Evolutionary conservation across 1,284 basidiomycete genomes (phyloP).

Genomic region (Ustilago tritici): DNA sequence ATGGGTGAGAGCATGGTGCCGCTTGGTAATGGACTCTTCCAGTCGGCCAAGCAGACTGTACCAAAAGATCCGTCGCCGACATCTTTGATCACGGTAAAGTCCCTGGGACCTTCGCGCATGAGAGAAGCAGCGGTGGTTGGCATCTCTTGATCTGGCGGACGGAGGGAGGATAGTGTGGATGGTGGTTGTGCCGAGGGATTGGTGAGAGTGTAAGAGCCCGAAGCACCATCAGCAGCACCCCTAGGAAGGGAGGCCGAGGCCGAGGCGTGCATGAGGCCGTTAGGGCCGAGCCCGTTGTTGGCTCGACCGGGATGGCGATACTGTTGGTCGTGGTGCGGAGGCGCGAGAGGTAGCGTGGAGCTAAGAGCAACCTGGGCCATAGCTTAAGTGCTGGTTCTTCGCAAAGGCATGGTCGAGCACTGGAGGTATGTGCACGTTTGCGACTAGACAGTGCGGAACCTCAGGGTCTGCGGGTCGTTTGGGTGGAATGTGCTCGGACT

Average conservation of each 20-base stretch:
- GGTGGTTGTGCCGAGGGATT: conserved; percentile 2
- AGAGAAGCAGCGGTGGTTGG: conserved; percentile 62
- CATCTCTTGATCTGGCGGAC: conserved; percentile 41
- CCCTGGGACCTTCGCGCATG: conserved; percentile 62
- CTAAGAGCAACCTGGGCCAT: conserved; percentile 48
- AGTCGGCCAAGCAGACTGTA: conserved; percentile 98
- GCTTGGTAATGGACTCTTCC: conserved; percentile 85
- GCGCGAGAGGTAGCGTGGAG: conserved; percentile 29
- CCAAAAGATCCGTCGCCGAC: conserved; percentile 75
- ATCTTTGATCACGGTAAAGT: conserved; percentile 66
- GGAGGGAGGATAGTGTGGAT: conserved; percentile 9
- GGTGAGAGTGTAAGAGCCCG: conserved; percentile 7
- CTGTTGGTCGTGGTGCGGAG: conserved; percentile 23
- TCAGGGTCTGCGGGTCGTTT: background rate
- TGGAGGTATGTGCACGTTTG: background rate
- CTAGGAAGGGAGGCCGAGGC: conserved; percentile 10
- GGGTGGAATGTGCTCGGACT: background rate
- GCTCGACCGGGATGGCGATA: conserved; percentile 21
- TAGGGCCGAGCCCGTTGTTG: conserved; percentile 19
- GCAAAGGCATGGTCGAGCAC: conserved; percentile 39
- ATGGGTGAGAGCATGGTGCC: conserved; percentile 68
- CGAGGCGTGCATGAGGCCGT: conserved; percentile 17
- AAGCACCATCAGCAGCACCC: conserved; percentile 16
- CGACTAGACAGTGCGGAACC: background rate
- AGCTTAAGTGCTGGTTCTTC: conserved; percentile 24